Evolutionary conservation across 1,284 basidiomycete genomes (phyloP).

Genomic region (Ganoderma meredithae): DNA sequence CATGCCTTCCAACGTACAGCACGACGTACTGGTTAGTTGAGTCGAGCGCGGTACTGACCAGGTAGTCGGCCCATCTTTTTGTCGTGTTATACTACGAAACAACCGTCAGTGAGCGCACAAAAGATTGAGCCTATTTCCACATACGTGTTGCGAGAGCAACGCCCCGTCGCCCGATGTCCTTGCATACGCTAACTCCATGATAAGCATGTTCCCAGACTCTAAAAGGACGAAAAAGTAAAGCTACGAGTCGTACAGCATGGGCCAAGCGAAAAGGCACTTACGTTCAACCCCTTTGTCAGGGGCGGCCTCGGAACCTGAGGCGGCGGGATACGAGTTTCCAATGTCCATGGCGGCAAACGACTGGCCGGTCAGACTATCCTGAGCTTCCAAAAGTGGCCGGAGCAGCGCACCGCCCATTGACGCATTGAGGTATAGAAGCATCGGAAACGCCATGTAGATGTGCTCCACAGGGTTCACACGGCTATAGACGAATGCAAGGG

Average conservation of each 20-base stretch:
- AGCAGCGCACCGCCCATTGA: constrained; percentile 49
- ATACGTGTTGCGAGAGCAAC: constrained; percentile 58
- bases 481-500: not conserved
- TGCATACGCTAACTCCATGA: constrained; percentile 71
- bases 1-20: not conserved
- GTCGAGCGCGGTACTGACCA: constrained; percentile 64
- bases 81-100: constrained; percentile 57
- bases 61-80: constrained; percentile 73
- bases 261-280: not conserved
- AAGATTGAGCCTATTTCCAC: constrained; percentile 20
- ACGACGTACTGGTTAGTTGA: constrained; percentile 54
- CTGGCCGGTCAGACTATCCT: constrained; percentile 40
- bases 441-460: constrained; percentile 55
- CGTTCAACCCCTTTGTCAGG: constrained; percentile 21
- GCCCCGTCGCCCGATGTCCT: constrained; percentile 63
- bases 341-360: constrained; percentile 51
- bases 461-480: constrained; percentile 54
- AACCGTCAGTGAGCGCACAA: not conserved
- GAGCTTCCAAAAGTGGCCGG: constrained; percentile 53
- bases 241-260: not conserved
- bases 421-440: constrained; percentile 55
- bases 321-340: constrained; percentile 39
- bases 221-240: not conserved
- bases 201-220: constrained; percentile 81
- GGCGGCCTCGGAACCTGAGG: constrained; percentile 13